phyloP scores from a whole-genome alignment of 257 asterid species.

The Knoxia roxburghii region DNA sequence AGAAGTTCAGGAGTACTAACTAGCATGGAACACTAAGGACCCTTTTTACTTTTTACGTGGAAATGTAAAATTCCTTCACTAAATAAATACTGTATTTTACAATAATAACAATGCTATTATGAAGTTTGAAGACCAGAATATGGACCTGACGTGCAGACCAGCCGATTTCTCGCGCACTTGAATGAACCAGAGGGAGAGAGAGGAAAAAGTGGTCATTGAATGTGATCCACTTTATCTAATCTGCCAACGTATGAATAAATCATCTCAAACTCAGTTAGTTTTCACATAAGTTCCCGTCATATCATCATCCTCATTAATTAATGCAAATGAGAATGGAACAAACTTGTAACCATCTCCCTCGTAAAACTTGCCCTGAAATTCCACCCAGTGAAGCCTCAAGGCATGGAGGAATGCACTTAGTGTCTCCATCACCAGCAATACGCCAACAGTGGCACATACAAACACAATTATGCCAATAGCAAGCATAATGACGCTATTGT shows the following conservation, averaged over 20 bases:
- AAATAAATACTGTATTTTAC: too few species aligned
- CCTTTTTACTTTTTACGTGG: too few species aligned
- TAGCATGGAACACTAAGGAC: too few species aligned
- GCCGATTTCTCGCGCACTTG: too few species aligned
- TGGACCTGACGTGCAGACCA: neutral
- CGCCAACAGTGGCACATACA: constrained; percentile 50
- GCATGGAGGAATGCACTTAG: constrained; percentile 59
- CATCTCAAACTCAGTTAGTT: neutral
- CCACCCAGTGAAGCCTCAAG: constrained; percentile 60
- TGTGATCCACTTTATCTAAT: neutral
- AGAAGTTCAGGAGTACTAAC: too few species aligned
- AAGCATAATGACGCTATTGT: constrained; percentile 36
- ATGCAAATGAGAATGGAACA: constrained; percentile 43
- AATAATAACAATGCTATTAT: too few species aligned
- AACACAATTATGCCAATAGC: constrained; percentile 44
- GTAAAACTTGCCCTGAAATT: constrained; percentile 54
- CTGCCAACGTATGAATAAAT: neutral
- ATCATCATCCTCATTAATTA: constrained; percentile 41
- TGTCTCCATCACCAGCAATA: constrained; percentile 55
- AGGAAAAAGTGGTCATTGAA: too few species aligned
- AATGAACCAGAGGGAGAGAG: too few species aligned
- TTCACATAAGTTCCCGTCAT: constrained; percentile 8
- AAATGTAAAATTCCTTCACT: neutral
- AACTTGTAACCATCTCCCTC: constrained; percentile 58
- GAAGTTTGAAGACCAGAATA: neutral